phyloP scores from a whole-genome alignment of 768 basidiomycete species.

The Tephrocybe sp. region DNA sequence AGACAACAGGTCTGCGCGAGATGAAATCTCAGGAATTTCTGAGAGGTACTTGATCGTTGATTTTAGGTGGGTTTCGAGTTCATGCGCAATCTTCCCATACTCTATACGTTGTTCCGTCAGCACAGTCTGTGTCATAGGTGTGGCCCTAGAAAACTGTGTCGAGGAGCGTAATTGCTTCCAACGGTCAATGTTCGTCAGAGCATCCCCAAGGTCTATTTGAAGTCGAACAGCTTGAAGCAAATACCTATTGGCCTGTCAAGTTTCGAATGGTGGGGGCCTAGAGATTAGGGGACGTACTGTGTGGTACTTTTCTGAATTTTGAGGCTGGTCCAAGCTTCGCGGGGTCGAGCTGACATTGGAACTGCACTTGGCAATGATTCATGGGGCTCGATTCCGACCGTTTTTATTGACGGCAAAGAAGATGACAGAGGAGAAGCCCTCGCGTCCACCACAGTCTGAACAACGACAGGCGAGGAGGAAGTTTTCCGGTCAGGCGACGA shows the following conservation, averaged over 20 bases:
- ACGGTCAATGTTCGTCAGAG: slow-evolving; percentile 21
- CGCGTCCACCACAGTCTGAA: background rate
- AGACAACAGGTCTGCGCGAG: slow-evolving; percentile 3
- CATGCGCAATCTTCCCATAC: slow-evolving; percentile 16
- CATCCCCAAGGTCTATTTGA: slow-evolving; percentile 21
- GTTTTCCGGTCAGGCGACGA: slow-evolving; percentile 1
- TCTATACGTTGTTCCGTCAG: slow-evolving; percentile 20
- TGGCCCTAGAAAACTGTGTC: slow-evolving; percentile 24
- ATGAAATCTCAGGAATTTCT: slow-evolving; percentile 24
- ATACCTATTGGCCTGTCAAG: slow-evolving; percentile 18
- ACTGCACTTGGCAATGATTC: slow-evolving; percentile 5
- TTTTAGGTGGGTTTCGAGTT: slow-evolving; percentile 20
- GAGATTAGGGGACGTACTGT: slow-evolving; percentile 15
- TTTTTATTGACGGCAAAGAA: slow-evolving; percentile 9
- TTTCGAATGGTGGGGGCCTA: background rate
- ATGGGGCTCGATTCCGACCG: slow-evolving; percentile 8
- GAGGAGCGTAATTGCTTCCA: slow-evolving; percentile 32
- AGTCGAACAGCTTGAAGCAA: slow-evolving; percentile 26
- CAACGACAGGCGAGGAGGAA: background rate
- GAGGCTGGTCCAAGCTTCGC: slow-evolving; percentile 10
- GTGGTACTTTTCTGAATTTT: slow-evolving; percentile 20
- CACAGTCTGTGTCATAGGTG: slow-evolving; percentile 25
- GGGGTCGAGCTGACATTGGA: slow-evolving; percentile 9
- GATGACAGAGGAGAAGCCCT: background rate
- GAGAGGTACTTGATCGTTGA: slow-evolving; percentile 22